phyloP scores from a whole-genome alignment of 441 rosid genomes.

The Adansonia rubrostipa region DNA sequence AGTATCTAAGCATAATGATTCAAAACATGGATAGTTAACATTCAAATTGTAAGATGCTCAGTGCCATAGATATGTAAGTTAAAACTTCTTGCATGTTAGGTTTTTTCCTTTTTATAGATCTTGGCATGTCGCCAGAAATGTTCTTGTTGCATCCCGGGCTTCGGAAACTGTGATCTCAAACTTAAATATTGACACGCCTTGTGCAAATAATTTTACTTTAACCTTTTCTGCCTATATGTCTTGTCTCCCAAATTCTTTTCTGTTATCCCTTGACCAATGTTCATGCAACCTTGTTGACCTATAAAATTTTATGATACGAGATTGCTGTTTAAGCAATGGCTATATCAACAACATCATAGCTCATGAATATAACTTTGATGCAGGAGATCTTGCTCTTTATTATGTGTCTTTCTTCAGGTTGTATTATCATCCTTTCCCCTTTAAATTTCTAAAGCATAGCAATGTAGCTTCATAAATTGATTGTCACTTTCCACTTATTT shows the following conservation, averaged over 20 bases:
- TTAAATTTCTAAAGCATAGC: slow-evolving; percentile 9
- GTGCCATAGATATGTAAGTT: slow-evolving; percentile 32
- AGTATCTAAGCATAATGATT: slow-evolving; percentile 75
- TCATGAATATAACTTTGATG: slow-evolving; percentile 55
- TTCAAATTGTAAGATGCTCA: slow-evolving; percentile 60
- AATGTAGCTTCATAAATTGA: not conserved
- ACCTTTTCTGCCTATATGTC: not conserved
- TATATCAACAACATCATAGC: slow-evolving; percentile 63
- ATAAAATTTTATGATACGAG: slow-evolving; percentile 41
- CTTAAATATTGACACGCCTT: not conserved
- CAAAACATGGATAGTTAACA: slow-evolving; percentile 72
- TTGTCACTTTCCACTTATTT: slow-evolving; percentile 14
- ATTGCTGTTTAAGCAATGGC: slow-evolving; percentile 78
- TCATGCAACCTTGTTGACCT: slow-evolving; percentile 25
- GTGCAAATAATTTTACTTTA: slow-evolving; percentile 20
- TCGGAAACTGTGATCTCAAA: slow-evolving; percentile 42
- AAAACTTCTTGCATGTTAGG: slow-evolving; percentile 24
- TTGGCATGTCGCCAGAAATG: slow-evolving; percentile 13
- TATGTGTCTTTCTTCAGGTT: slow-evolving; percentile 71
- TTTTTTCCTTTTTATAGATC: slow-evolving; percentile 16
- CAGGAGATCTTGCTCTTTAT: slow-evolving; percentile 65
- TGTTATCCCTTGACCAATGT: not conserved
- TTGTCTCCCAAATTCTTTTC: not conserved
- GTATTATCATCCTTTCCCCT: slow-evolving; percentile 25
- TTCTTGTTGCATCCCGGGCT: slow-evolving; percentile 68